Base-by-base conservation (phyloP, 352 stramenopile species). In the Pilasporangium apinafurcum region DNA sequence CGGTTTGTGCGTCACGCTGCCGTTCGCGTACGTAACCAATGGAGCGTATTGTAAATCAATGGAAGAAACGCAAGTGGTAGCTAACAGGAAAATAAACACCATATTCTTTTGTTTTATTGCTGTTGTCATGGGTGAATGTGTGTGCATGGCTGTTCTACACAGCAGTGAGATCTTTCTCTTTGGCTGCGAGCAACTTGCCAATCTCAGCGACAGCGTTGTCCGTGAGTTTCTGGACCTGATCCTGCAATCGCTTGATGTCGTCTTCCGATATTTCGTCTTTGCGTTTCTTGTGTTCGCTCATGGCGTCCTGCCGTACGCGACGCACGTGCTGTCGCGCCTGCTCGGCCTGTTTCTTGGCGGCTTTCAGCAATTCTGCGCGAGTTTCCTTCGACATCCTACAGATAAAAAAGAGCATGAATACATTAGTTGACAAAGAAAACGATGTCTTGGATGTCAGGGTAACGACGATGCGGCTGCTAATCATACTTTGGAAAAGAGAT, bases 21-120 rank as follows among this genome's bases (percentile, higher is more conserved):
- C 2, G 86, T 94, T 41, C 77, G 82, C n/a, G 80, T 95, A 46
- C 82, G 86, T 49, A 96, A 96, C 68, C 63, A 86, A 54, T 96
- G 86, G 86, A 90, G 84, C 44, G 75, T 96, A 31, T 62, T 96
- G 51, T 93, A 84, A 58, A 65, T n/a, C 22, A 33, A 51, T 29
- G 44, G n/a, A 27, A 40, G 21, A 18, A 25, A 17, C n/a, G n/a
- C n/a, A n/a, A n/a, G n/a, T n/a, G n/a, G n/a, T n/a, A n/a, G n/a
- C n/a, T n/a, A n/a, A n/a, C n/a, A n/a, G n/a, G n/a, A n/a, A n/a
- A n/a, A n/a, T n/a, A n/a, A n/a, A n/a, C n/a, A n/a, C n/a, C n/a
- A n/a, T n/a, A n/a, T n/a, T n/a, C n/a, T n/a, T n/a, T n/a, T n/a
- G n/a, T n/a, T n/a, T n/a, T n/a, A n/a, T n/a, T n/a, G n/a, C n/a